Percentiles rank a stretch among this genome's conserved stretches.
These are phyloP conservation scores for Hordeum marinum DNA, from an alignment of 176 grass and related monocot genomes.

Conservation along the genomic window DNA sequence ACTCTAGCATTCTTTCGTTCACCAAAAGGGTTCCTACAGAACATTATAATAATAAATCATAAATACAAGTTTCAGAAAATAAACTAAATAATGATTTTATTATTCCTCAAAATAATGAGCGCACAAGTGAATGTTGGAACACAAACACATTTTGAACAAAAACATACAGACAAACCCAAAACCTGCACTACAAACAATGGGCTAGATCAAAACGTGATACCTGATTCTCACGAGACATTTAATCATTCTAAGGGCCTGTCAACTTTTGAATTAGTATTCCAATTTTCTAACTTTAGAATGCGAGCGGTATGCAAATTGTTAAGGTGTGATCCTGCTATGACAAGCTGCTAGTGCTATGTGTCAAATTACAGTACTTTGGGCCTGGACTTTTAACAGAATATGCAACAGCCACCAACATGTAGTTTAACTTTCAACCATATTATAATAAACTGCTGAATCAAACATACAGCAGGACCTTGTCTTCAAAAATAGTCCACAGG, in stretches of 20 bases:
- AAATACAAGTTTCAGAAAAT: background rate
- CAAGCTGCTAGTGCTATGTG: background rate
- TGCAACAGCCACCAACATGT: background rate
- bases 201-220: background rate
- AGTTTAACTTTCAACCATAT: background rate
- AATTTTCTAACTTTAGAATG: background rate
- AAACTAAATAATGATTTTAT: background rate
- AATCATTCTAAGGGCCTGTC: background rate
- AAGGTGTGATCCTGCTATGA: background rate
- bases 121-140: background rate
- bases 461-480: background rate
- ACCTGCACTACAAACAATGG: background rate
- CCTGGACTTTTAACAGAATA: background rate
- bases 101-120: background rate
- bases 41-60: slow-evolving; percentile 4
- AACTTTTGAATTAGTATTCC: background rate
- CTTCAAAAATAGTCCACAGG: background rate
- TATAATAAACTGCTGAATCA: background rate
- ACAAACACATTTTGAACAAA: slow-evolving; percentile 1
- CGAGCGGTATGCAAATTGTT: background rate
- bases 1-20: slow-evolving; percentile 99
- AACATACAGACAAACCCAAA: background rate
- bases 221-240: background rate
- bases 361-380: background rate
- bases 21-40: slow-evolving; percentile 88